Conservation (phyloP, 202 grass and related monocot species). For the Schoenoplectus tabernaemontani region DNA sequence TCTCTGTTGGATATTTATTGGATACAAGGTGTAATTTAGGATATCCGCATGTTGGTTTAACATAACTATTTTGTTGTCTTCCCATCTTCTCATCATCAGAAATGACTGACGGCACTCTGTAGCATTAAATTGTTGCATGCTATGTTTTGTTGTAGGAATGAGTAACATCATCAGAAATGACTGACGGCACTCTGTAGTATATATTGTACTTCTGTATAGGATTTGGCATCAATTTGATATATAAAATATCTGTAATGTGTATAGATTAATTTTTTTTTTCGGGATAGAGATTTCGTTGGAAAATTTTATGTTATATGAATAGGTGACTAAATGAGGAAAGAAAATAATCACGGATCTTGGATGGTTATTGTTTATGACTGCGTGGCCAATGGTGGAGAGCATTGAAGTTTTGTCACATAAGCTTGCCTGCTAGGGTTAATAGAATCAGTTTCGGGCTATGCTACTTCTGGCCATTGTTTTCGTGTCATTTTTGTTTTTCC, state of each 20-base stretch:
- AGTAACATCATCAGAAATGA: not conserved
- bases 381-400: not conserved
- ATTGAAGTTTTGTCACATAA: not conserved
- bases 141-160: not conserved
- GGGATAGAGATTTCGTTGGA: not conserved
- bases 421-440: not conserved
- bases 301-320: not conserved
- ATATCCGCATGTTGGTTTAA: not conserved
- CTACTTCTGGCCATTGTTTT: not conserved
- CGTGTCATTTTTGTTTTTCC: not conserved
- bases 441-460: not conserved
- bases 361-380: not conserved
- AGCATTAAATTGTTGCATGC: not conserved
- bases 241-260: not conserved
- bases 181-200: too few species aligned
- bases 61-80: not conserved
- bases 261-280: not conserved
- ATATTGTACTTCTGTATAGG: not conserved
- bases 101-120: not conserved
- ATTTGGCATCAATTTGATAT: not conserved
- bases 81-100: not conserved
- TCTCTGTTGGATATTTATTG: not conserved
- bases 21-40: not conserved
- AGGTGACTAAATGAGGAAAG: not conserved
- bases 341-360: not conserved